phyloP scores from a whole-genome alignment of 345 rosid genomes.

The Draba incana region DNA sequence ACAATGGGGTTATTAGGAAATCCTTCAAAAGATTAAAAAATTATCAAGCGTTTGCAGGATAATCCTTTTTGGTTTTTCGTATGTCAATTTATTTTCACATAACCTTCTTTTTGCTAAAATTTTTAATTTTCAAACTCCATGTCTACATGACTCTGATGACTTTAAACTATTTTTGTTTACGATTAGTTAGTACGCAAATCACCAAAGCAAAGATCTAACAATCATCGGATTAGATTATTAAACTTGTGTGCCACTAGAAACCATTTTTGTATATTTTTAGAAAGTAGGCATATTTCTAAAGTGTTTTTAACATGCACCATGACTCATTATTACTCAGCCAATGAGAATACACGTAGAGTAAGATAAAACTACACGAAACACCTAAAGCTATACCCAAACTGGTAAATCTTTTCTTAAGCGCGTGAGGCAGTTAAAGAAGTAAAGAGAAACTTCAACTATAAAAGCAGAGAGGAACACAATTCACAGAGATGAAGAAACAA shows the following conservation, averaged over 20 bases:
- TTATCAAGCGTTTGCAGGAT: conserved; percentile 1
- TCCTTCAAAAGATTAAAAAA: not conserved
- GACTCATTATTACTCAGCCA: not conserved
- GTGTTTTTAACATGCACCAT: not conserved
- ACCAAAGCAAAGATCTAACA: not conserved
- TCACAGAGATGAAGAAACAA: not conserved
- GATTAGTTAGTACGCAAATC: not conserved
- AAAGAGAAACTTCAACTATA: not conserved
- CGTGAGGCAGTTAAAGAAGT: not conserved
- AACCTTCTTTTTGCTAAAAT: too few species aligned
- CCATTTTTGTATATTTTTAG: not conserved
- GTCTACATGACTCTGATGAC: not conserved
- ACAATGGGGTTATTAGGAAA: not conserved
- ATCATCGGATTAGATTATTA: not conserved
- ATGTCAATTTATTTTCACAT: too few species aligned
- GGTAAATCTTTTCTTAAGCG: not conserved
- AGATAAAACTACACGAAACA: not conserved
- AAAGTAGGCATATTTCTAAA: not conserved
- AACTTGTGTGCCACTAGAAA: conserved; percentile 5
- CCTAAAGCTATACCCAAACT: not conserved
- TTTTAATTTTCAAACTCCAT: not conserved
- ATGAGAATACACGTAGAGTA: not conserved
- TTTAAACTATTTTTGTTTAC: not conserved
- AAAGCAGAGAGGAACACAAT: not conserved
- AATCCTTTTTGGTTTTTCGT: not conserved